Evolutionary conservation across 768 basidiomycete species (phyloP).

Genomic region (Inosperma sp.): DNA sequence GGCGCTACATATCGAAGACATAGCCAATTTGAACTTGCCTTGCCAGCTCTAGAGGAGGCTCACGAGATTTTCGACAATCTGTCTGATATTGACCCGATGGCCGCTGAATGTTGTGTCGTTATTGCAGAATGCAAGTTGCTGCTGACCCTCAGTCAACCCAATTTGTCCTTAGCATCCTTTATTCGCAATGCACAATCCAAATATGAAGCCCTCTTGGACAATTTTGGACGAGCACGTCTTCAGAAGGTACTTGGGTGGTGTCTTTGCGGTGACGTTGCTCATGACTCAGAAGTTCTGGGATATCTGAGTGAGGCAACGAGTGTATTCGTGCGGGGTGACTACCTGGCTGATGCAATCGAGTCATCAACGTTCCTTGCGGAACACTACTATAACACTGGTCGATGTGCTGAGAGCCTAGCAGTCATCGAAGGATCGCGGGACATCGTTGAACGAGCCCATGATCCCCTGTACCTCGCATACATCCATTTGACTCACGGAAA

Average conservation of each 20-base stretch:
- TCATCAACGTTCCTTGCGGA: not conserved
- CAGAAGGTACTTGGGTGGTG: constrained; percentile 1
- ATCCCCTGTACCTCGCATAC: not conserved
- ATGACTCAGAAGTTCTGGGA: not conserved
- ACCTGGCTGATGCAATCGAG: not conserved
- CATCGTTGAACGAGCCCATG: not conserved
- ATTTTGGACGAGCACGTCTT: constrained; percentile 1
- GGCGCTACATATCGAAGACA: constrained; percentile 3
- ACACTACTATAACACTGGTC: constrained; percentile 2
- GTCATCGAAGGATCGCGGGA: not conserved
- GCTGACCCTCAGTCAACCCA: not conserved
- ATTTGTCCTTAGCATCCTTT: not conserved
- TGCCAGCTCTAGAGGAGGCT: not conserved
- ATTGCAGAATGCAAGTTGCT: constrained; percentile 6
- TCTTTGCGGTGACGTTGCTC: not conserved
- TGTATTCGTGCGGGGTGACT: not conserved
- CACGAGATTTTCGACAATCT: not conserved
- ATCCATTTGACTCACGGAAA: constrained; percentile 1
- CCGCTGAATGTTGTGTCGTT: constrained; percentile 5
- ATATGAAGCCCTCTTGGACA: not conserved
- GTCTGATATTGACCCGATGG: constrained; percentile 1
- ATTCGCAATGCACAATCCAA: constrained; percentile 4
- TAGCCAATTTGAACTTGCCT: not conserved
- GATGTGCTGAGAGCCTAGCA: not conserved
- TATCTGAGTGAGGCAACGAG: not conserved